Conservation (phyloP, 345 rosid species). For the Gossypium sturtianum region DNA sequence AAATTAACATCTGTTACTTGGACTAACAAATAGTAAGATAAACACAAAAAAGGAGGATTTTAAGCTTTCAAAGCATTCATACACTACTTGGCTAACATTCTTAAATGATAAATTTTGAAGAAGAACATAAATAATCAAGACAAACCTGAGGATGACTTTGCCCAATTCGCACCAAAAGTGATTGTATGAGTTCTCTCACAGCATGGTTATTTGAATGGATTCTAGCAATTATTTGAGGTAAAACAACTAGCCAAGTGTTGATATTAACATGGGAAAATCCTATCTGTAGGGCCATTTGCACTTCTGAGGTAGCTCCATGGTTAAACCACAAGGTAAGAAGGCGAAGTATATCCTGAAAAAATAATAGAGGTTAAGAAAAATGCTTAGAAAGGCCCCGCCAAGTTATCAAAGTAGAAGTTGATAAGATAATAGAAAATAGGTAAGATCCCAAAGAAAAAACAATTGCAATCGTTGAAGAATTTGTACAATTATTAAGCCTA, state of each 20-base stretch:
- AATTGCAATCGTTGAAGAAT: neutral
- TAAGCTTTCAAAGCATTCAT: neutral
- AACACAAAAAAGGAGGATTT: neutral
- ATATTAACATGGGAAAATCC: slow-evolving; percentile 90
- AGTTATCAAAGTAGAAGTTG: neutral
- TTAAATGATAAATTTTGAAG: neutral
- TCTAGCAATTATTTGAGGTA: slow-evolving; percentile 99
- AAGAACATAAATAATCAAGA: slow-evolving; percentile 9
- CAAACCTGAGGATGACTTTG: slow-evolving; percentile 95
- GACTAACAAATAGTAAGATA: neutral
- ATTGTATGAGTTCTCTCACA: slow-evolving; percentile 88
- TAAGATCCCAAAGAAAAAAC: neutral
- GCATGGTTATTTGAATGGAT: slow-evolving; percentile 95
- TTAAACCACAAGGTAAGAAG: slow-evolving; percentile 98
- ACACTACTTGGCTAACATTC: neutral
- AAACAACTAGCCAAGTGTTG: slow-evolving; percentile 93
- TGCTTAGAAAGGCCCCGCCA: neutral
- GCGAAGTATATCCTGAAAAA: slow-evolving; percentile 90
- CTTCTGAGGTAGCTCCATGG: slow-evolving; percentile 91
- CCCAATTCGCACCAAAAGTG: slow-evolving; percentile 93
- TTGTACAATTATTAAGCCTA: neutral
- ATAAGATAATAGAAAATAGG: neutral
- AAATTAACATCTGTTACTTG: neutral
- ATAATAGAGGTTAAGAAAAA: slow-evolving; percentile 2
- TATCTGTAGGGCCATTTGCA: slow-evolving; percentile 75